Conservation (phyloP, 306 rosid genomes). For the Nissolia schottii region DNA sequence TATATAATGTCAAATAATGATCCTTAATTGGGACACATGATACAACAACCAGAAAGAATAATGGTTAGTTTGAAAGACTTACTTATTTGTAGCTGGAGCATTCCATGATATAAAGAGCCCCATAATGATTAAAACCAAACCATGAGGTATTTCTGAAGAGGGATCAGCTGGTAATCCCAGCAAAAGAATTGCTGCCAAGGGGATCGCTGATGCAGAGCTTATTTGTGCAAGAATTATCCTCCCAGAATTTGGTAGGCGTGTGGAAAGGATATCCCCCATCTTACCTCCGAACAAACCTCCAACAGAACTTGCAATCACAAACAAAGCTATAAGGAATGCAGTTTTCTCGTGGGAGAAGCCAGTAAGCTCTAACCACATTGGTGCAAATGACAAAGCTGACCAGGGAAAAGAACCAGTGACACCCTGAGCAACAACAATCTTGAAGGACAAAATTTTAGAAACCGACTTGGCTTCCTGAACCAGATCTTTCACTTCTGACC, state of each 20-base stretch:
- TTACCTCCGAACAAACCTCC: constrained; percentile 93
- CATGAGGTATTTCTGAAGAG: constrained; percentile 48
- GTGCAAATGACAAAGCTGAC: constrained; percentile 82
- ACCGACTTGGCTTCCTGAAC: constrained; percentile 65
- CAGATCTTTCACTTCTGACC: constrained; percentile 62
- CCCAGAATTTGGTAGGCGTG: constrained; percentile 68
- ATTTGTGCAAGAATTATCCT: constrained; percentile 85
- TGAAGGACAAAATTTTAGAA: constrained; percentile 70
- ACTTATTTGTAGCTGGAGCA: constrained; percentile 91
- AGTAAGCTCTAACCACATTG: constrained; percentile 95
- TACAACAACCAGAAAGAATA: background rate
- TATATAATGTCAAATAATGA: background rate
- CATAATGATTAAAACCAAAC: constrained; percentile 52
- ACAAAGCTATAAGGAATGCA: constrained; percentile 69
- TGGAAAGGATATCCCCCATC: constrained; percentile 81
- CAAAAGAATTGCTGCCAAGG: constrained; percentile 76
- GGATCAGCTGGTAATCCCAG: constrained; percentile 61
- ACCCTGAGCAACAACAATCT: constrained; percentile 90
- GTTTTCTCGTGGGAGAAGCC: constrained; percentile 82
- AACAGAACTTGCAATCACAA: constrained; percentile 65
- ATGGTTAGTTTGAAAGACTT: constrained; percentile 18
- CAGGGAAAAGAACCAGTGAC: constrained; percentile 93
- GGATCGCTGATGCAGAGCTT: constrained; percentile 86
- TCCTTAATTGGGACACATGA: background rate
- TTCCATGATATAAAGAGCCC: constrained; percentile 91